Percentiles rank a stretch among this genome's conserved stretches.
These are phyloP conservation scores for Candida ulmi DNA, from an alignment of 805 yeast genomes.

Conservation along the genomic window DNA sequence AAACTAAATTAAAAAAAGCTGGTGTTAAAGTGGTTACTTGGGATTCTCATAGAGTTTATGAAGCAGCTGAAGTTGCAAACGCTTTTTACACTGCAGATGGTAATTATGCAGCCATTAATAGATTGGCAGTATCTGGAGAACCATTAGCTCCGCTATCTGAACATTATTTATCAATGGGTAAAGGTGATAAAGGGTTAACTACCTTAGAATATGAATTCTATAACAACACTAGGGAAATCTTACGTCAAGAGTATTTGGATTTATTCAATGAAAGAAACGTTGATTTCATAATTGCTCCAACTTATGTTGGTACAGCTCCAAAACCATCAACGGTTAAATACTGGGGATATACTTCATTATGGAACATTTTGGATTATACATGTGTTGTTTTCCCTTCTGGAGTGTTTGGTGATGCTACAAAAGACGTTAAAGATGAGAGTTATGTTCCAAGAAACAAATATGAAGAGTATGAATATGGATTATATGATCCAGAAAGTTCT, in stretches of 20 bases:
- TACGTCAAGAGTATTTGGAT: slow-evolving; percentile 52
- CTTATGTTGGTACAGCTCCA: slow-evolving; percentile 69
- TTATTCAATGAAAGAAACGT: slow-evolving; percentile 48
- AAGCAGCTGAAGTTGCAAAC: slow-evolving; percentile 54
- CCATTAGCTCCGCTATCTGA: slow-evolving; percentile 60
- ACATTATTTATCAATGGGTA: slow-evolving; percentile 54
- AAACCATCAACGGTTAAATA: slow-evolving; percentile 55
- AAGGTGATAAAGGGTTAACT: slow-evolving; percentile 43
- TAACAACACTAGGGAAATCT: slow-evolving; percentile 48
- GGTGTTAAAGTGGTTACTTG: slow-evolving; percentile 54
- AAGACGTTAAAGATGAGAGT: slow-evolving; percentile 40
- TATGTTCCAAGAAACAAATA: slow-evolving; percentile 16
- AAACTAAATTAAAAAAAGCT: slow-evolving; percentile 47
- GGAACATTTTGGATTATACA: slow-evolving; percentile 70
- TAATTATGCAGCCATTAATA: slow-evolving; percentile 46
- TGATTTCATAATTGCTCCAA: slow-evolving; percentile 65
- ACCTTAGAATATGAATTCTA: slow-evolving; percentile 51
- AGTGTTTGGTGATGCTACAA: slow-evolving; percentile 28
- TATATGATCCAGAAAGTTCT: slow-evolving; percentile 36
- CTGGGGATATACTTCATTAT: slow-evolving; percentile 78
- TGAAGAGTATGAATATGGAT: slow-evolving; percentile 29
- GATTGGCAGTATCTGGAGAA: slow-evolving; percentile 59
- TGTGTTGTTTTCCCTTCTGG: slow-evolving; percentile 57
- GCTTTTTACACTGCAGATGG: slow-evolving; percentile 63
- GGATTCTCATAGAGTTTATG: slow-evolving; percentile 51